Evolutionary conservation across 768 basidiomycete species (phyloP).

Genomic region (Tylopilus vinaceipallidus): DNA sequence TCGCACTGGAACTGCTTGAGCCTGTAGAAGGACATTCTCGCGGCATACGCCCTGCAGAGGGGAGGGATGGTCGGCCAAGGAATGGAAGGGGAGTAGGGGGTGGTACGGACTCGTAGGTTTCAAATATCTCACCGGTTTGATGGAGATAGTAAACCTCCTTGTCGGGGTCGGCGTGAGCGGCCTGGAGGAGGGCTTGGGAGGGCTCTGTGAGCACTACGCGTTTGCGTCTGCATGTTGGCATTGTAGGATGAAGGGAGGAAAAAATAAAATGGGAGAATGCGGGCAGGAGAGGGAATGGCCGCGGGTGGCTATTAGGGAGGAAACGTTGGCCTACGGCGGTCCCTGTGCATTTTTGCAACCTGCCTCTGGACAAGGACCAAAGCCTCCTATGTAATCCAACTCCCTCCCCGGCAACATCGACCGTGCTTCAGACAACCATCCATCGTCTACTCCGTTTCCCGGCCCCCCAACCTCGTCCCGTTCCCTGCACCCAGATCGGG

Average conservation of each 20-base stretch:
- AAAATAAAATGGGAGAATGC: constrained; percentile 48
- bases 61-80: constrained; percentile 16
- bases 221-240: constrained; percentile 90
- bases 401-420: constrained; percentile 1
- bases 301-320: constrained; percentile 57
- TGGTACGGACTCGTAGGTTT: constrained; percentile 82
- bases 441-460: constrained; percentile 4
- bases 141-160: constrained; percentile 87
- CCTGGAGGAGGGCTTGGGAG: constrained; percentile 64
- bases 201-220: constrained; percentile 87
- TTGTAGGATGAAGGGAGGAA: constrained; percentile 46
- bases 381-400: constrained; percentile 13
- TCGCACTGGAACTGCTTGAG: constrained; percentile 96
- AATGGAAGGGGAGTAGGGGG: constrained; percentile 25
- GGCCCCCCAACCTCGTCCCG: not conserved
- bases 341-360: constrained; percentile 30
- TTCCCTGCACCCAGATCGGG: no score
- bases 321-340: constrained; percentile 42
- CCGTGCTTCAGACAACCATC: constrained; percentile 2
- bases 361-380: constrained; percentile 26
- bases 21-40: constrained; percentile 92
- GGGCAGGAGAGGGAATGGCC: constrained; percentile 56
- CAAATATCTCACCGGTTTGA: constrained; percentile 96
- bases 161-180: constrained; percentile 59
- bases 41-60: constrained; percentile 64